These are phyloP conservation scores for Marasmius tenuissimus DNA, from an alignment of 1,284 basidiomycete species.

Conservation along the genomic window DNA sequence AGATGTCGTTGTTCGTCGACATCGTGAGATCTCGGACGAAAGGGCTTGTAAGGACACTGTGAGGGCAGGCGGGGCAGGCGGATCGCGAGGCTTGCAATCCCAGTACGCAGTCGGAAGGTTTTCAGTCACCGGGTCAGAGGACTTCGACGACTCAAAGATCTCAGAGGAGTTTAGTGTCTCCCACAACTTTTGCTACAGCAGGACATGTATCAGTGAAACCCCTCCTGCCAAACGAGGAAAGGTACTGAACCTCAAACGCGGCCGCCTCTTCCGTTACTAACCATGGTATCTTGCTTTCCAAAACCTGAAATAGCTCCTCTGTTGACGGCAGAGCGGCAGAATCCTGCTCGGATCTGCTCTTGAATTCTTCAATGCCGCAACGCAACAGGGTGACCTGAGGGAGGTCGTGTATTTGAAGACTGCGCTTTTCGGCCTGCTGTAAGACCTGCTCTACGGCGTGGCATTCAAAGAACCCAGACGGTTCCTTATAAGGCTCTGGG, in stretches of 20 bases:
- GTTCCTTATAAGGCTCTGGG: constrained; percentile 49
- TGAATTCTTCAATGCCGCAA: constrained; percentile 55
- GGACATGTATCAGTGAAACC: constrained; percentile 1
- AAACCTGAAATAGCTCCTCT: constrained; percentile 55
- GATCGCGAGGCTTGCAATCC: constrained; percentile 48
- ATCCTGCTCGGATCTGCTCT: constrained; percentile 28
- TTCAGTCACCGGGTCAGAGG: constrained; percentile 16
- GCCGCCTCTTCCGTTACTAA: constrained; percentile 49
- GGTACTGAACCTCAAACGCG: constrained; percentile 47
- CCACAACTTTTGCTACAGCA: constrained; percentile 56
- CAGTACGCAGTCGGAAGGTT: constrained; percentile 40
- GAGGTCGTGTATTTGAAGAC: constrained; percentile 35
- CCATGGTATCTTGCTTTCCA: constrained; percentile 60
- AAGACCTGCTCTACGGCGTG: constrained; percentile 48
- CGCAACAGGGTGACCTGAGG: constrained; percentile 58
- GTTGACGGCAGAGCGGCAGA: constrained; percentile 42
- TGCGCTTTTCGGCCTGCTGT: constrained; percentile 26
- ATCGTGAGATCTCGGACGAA: constrained; percentile 39
- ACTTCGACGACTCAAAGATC: constrained; percentile 38
- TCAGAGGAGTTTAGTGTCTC: constrained; percentile 53
- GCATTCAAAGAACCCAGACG: constrained; percentile 42
- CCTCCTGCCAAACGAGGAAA: background rate
- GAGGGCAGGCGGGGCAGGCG: constrained; percentile 42
- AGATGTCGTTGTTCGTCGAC: constrained; percentile 25
- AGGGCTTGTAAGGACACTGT: constrained; percentile 47